Percentiles rank a stretch among this genome's conserved stretches.
These are phyloP conservation scores for Ambrosia hybrid DNA, from an alignment of 140 eudicot genomes.

Conservation along the genomic window DNA sequence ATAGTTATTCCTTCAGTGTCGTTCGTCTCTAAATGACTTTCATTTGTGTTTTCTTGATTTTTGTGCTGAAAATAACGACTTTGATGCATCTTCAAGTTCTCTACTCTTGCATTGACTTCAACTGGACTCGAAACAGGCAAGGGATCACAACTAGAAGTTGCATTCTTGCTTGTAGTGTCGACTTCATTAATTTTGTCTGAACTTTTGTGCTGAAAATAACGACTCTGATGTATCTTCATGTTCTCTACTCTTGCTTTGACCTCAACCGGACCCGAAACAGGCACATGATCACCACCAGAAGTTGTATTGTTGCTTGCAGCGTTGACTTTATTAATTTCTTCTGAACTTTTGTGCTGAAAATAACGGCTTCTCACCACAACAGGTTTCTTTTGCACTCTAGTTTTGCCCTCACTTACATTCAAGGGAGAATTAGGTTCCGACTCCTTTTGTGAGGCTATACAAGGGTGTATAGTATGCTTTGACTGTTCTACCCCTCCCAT, in stretches of 20 bases:
- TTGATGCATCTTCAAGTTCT: slow-evolving; percentile 11
- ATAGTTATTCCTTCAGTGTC: slow-evolving; percentile 26
- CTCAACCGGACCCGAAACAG: no score
- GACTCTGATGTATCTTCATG: no score
- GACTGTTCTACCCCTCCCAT: slow-evolving; percentile 39
- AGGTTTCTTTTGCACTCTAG: slow-evolving; percentile 35
- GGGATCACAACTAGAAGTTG: slow-evolving; percentile 4
- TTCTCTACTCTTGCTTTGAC: no score
- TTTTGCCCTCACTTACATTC: slow-evolving; percentile 33
- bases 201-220: slow-evolving; percentile 31
- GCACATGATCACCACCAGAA: no score
- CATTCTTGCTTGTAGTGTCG: slow-evolving; percentile 1
- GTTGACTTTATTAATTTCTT: no score
- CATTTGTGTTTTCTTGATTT: slow-evolving; percentile 31
- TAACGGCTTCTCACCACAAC: slow-evolving; percentile 25
- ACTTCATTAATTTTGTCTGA: slow-evolving; percentile 23
- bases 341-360: no score
- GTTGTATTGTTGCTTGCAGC: no score
- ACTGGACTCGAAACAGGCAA: slow-evolving; percentile 14
- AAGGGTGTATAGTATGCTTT: slow-evolving; percentile 52
- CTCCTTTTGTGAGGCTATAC: slow-evolving; percentile 51
- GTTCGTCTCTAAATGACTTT: slow-evolving; percentile 18
- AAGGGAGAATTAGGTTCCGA: slow-evolving; percentile 20
- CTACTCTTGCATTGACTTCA: slow-evolving; percentile 22
- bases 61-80: slow-evolving; percentile 48